Percentiles rank a stretch among this genome's conserved stretches.
Evolutionary conservation across 2,329 filamentous ascomycete species (phyloP).

Genomic region (Dothideomycetidae sp.): DNA sequence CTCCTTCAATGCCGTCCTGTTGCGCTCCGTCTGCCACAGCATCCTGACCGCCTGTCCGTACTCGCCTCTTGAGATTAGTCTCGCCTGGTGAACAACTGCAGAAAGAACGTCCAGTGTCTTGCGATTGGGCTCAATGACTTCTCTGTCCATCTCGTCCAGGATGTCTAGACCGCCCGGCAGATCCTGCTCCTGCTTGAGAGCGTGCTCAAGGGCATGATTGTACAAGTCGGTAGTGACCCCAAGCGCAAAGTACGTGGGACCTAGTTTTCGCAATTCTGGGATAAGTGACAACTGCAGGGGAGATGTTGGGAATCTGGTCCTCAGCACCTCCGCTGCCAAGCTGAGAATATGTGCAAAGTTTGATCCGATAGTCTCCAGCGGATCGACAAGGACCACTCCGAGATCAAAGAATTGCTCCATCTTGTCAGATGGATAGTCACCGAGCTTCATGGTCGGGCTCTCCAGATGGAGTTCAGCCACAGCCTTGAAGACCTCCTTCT

Average conservation of each 20-base stretch:
- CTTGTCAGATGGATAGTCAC: background rate
- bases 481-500: constrained; percentile 46
- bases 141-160: constrained; percentile 28
- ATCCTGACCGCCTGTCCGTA: constrained; percentile 13
- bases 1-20: constrained; percentile 19
- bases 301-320: constrained; percentile 46
- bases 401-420: background rate
- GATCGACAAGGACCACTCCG: background rate
- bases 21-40: constrained; percentile 25
- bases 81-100: constrained; percentile 16
- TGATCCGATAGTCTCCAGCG: constrained; percentile 38
- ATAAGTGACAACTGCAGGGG: constrained; percentile 46
- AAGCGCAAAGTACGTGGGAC: constrained; percentile 55
- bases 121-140: constrained; percentile 22
- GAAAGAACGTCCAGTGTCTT: constrained; percentile 30
- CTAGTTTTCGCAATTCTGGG: constrained; percentile 52
- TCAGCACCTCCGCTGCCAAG: constrained; percentile 42
- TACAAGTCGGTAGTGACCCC: constrained; percentile 58
- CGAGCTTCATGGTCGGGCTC: background rate
- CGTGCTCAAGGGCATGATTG: constrained; percentile 47
- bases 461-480: constrained; percentile 12
- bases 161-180: constrained; percentile 40
- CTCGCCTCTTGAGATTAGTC: constrained; percentile 16
- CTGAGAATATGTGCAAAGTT: constrained; percentile 51
- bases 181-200: constrained; percentile 49